Evolutionary conservation across 2,329 filamentous ascomycete genomes (phyloP), one percentile per base, ranked within the genome.

Genomic region (Colletotrichum sp.): DNA sequence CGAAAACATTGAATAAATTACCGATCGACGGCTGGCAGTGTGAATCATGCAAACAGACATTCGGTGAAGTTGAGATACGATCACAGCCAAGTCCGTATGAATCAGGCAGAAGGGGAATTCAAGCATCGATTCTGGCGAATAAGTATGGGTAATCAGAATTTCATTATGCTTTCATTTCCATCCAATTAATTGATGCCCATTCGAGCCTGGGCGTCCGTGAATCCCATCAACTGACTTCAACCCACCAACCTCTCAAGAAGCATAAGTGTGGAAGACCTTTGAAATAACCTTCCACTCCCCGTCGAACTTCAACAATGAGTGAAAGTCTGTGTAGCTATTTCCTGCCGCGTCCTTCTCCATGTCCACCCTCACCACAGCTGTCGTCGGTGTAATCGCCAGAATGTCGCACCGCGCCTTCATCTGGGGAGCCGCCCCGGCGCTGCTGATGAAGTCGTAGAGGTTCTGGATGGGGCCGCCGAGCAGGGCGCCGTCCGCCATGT

Each of bases 251-350:
- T 2, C 24, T 28, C 15, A 62, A n/a, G n/a, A 62, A 13, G 58
- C 85, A 24, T 70, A 77, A 21, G 61, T 68, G 10, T 77, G 75
- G 15, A 75, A 78, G 3, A 75, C 69, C 71, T 77, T 78, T 3
- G 71, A 66, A 62, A 78, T 72, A 26, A 75, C 65, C 26, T 69
- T 66, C 75, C 77, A 77, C 24, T 70, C 60, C 9, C 69, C 75
- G 13, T 78, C 75, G 24, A 70, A 43, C 71, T 77, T 78, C 24
- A 78, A 69, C 73, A 78, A 36, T 5, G 77, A 76, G 43, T 66
- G 70, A 52, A 73, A 78, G n/a, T 78, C 77, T 6, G 66, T 72
- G 34, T 78, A 78, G 15, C 48, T 69, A 2, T 24, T 28, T 2
- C 70, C 77, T 0, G 58, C 61, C 1, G 77, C 70, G 6, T 73